A percentile compares a stretch with the other conserved stretches of the same genome.
Conservation (phyloP, 768 basidiomycete species). For the Collybia sp. region DNA sequence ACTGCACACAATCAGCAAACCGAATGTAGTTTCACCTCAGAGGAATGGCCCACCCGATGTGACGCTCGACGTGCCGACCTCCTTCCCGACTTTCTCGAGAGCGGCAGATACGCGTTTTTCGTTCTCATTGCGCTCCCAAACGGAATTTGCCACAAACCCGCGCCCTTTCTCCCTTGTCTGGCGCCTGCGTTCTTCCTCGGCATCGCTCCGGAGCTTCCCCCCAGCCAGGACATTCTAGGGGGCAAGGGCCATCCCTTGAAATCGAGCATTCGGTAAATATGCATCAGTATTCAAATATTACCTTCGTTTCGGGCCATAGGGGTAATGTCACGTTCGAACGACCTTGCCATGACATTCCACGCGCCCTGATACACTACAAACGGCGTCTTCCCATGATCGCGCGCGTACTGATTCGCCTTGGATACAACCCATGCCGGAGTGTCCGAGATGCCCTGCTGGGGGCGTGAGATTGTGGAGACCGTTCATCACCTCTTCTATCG, state of each 20-base stretch:
- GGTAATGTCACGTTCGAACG: conserved; percentile 51
- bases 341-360: conserved; percentile 41
- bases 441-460: conserved; percentile 30
- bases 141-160: too few species aligned
- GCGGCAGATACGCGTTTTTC: conserved; percentile 37
- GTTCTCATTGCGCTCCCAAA: conserved; percentile 44
- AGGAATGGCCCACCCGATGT: conserved; percentile 41
- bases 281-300: conserved; percentile 15
- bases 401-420: conserved; percentile 45
- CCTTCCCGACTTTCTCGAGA: conserved; percentile 44
- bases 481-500: neutral
- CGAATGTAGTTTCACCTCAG: too few species aligned
- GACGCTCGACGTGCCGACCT: conserved; percentile 43
- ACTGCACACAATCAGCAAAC: conserved; percentile 19
- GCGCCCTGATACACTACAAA: conserved; percentile 51
- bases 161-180: conserved; percentile 36
- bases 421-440: conserved; percentile 46
- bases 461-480: neutral
- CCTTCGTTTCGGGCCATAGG: conserved; percentile 38
- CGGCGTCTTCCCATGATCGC: conserved; percentile 40
- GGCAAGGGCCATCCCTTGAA: conserved; percentile 19
- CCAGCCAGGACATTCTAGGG: conserved; percentile 28
- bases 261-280: too few species aligned
- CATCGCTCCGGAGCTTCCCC: conserved; percentile 53
- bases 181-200: conserved; percentile 24